phyloP scores from a whole-genome alignment of 192 early-diverging fungal species.

The Thoreauomyces humboldtii region DNA sequence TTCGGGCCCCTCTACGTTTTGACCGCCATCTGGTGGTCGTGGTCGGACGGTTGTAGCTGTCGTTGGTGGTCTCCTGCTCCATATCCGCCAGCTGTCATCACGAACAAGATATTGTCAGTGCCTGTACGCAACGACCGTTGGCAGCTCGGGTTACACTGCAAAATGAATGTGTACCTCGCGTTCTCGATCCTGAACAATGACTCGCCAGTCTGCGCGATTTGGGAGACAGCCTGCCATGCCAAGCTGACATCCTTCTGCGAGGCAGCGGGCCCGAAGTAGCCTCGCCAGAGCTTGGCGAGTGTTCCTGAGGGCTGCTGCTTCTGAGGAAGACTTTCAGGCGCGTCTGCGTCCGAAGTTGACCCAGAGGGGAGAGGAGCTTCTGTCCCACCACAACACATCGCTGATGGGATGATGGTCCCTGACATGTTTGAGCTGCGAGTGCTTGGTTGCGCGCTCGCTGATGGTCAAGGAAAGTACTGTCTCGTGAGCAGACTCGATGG shows the following conservation, averaged over 20 bases:
- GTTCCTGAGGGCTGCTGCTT: background rate
- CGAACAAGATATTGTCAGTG: background rate
- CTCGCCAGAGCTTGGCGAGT: background rate
- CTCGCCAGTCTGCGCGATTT: background rate
- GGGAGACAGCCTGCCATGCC: background rate
- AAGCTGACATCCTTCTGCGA: background rate
- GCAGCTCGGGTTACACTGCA: background rate
- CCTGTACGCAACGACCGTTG: background rate
- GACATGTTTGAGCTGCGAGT: background rate
- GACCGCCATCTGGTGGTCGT: background rate
- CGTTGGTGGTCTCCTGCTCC: background rate
- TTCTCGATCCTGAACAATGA: background rate
- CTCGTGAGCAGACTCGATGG: too few species aligned
- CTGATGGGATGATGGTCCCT: background rate
- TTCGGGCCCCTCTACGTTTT: background rate
- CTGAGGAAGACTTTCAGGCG: background rate
- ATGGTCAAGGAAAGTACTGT: too few species aligned
- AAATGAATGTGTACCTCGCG: background rate
- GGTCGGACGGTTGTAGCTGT: background rate
- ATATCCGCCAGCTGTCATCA: conserved; percentile 8
- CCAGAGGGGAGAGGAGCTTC: background rate
- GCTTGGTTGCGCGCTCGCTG: too few species aligned
- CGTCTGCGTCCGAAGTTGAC: background rate
- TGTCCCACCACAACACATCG: background rate
- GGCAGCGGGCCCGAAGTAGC: background rate